These are phyloP conservation scores for Penicillium sp. DNA, from an alignment of 2,329 filamentous ascomycete genomes.

Conservation along the genomic window DNA sequence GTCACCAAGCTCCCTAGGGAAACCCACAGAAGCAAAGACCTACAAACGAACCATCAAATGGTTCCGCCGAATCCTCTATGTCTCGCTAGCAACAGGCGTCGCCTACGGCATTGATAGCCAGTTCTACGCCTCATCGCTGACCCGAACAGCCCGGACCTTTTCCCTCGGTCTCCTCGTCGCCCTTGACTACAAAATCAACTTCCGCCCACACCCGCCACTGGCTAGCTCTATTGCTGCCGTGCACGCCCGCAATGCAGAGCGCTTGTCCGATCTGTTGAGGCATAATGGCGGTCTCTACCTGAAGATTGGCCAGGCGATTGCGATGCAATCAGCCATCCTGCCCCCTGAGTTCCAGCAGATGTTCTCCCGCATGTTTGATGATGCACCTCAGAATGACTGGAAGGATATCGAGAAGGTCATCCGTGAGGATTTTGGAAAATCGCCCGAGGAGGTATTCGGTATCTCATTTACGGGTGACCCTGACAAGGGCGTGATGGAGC, in stretches of 20 bases:
- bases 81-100: slow-evolving; percentile 58
- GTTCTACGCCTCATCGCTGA: slow-evolving; percentile 75
- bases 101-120: slow-evolving; percentile 69
- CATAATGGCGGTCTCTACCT: slow-evolving; percentile 90
- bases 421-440: slow-evolving; percentile 79
- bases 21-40: slow-evolving; percentile 66
- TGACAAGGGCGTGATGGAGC: slow-evolving; percentile 66
- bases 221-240: slow-evolving; percentile 73
- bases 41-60: slow-evolving; percentile 71
- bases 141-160: slow-evolving; percentile 79
- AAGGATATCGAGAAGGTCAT: slow-evolving; percentile 81
- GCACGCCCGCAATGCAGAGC: slow-evolving; percentile 78
- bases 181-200: slow-evolving; percentile 95
- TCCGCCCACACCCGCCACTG: slow-evolving; percentile 72
- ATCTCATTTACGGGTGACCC: slow-evolving; percentile 71
- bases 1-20: slow-evolving; percentile 73
- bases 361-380: slow-evolving; percentile 96
- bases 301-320: slow-evolving; percentile 97
- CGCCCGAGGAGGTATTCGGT: slow-evolving; percentile 86
- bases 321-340: slow-evolving; percentile 93
- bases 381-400: slow-evolving; percentile 92
- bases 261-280: slow-evolving; percentile 75
- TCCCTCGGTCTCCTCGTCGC: slow-evolving; percentile 74
- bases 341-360: slow-evolving; percentile 94
- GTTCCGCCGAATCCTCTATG: slow-evolving; percentile 68